Evolutionary conservation across 192 early-diverging fungal genomes (phyloP).

Genomic region (Coemansia sp.): DNA sequence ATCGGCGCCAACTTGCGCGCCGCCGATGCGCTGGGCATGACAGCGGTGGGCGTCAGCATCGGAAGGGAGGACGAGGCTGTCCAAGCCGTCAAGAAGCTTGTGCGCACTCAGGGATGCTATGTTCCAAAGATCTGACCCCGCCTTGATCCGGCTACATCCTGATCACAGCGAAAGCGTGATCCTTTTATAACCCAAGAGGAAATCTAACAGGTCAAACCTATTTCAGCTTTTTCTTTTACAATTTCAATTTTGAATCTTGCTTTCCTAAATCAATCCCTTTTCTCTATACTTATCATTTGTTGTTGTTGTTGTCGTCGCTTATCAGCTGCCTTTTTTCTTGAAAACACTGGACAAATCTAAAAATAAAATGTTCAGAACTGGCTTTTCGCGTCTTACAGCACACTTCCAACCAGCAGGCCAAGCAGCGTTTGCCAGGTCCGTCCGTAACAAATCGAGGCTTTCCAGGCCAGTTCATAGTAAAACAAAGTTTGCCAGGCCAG

Average conservation of each 20-base stretch:
- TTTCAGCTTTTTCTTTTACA: too few species aligned
- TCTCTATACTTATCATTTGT: not conserved
- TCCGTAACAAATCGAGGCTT: not conserved
- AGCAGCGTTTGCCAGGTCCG: not conserved
- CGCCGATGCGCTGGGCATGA: constrained; percentile 71
- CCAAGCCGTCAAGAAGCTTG: constrained; percentile 19
- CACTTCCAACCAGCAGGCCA: not conserved
- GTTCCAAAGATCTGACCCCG: constrained; percentile 16
- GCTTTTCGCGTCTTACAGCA: not conserved
- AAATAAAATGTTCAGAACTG: constrained; percentile 9
- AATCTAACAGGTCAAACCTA: too few species aligned
- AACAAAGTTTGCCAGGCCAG: not conserved
- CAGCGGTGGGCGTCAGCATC: constrained; percentile 61
- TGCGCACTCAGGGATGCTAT: constrained; percentile 17
- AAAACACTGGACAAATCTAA: not conserved
- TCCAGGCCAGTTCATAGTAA: not conserved
- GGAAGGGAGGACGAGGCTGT: constrained; percentile 35
- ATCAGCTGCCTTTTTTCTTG: not conserved
- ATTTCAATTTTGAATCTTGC: not conserved
- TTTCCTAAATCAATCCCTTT: not conserved
- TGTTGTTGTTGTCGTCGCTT: too few species aligned
- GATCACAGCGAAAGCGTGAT: not conserved
- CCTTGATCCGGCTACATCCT: not conserved
- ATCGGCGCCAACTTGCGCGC: constrained; percentile 75
- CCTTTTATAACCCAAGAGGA: too few species aligned